Base-by-base conservation (phyloP, 345 rosid species). In the Eucalyptus rudis region DNA sequence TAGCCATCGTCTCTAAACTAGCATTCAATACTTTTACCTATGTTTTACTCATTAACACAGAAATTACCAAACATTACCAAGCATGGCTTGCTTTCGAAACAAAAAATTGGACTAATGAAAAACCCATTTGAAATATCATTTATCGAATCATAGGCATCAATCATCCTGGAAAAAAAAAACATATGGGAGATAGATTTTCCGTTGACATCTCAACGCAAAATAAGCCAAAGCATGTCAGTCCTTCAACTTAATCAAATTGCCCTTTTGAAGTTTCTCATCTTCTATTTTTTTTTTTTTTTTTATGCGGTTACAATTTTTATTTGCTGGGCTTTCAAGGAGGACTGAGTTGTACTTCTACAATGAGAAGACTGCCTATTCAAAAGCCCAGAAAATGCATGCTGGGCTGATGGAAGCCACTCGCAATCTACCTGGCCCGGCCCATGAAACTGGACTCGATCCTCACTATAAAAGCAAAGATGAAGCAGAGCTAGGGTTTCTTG, bases 71-170 rank as follows among this genome's bases (percentile, higher is more conserved):
- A 56, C 29, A 56, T 24, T 22, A 56, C 13, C 62, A 56, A 56
- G 13, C 3, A 56, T 2, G 1, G 4, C 29, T 56, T 56, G 62
- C 62, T 56, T 56, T 56, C 1, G 2, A 24, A 56, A 24, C 5
- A 22, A 56, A 8, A 56, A 9, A 56, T 56, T 0, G 13, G 0
- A 56, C 0, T 1, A 24, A 24, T 0, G 1, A 24, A 56, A 56
- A 24, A 22, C 27, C 10, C 62, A 0, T 56, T 56, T 0, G 0
- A 56, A 24, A 22, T 56, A 0, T 56, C 29, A 24, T 22, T 56
- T 5, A 56, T 0, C 29, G 0, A 56, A 56, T 56, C 29, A 56
- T 1, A 10, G 29, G 62, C 62, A 56, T 56, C 29, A 56, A 0
- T 56, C 29, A 27, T 10, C n/a, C 7, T 58, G 0, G n/a, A 58